Evolutionary conservation across 768 basidiomycete genomes (phyloP).

Genomic region (Omphalotus guepiniiformis): DNA sequence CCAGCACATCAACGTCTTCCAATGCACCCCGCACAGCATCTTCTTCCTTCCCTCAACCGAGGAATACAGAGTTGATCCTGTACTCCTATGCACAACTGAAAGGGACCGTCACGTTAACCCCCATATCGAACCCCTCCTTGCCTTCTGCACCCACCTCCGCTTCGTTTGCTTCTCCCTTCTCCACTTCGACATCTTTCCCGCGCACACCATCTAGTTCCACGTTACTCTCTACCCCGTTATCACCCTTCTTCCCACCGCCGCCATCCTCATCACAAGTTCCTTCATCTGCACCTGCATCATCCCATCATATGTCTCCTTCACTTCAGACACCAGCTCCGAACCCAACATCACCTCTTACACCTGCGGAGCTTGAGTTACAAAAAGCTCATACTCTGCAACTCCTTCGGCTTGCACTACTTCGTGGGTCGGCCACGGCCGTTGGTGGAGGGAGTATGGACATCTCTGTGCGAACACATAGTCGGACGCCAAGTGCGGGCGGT

Average conservation of each 20-base stretch:
- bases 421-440: conserved; percentile 37
- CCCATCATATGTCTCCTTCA: conserved; percentile 12
- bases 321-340: neutral
- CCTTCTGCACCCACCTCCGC: neutral
- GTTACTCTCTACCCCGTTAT: conserved; percentile 7
- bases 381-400: conserved; percentile 41
- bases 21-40: conserved; percentile 41
- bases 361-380: conserved; percentile 33
- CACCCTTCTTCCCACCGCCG: conserved; percentile 44
- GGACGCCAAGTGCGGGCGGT: conserved; percentile 5
- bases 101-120: conserved; percentile 60
- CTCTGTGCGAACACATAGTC: conserved; percentile 3
- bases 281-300: no score
- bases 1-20: conserved; percentile 23
- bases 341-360: neutral
- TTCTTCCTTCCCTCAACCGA: conserved; percentile 30
- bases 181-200: no score
- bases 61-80: conserved; percentile 65
- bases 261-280: conserved; percentile 38
- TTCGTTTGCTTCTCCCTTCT: no score
- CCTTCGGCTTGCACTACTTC: conserved; percentile 48
- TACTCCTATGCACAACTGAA: conserved; percentile 83
- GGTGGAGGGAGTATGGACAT: conserved; percentile 85
- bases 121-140: conserved; percentile 24
- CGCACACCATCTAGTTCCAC: no score